Conservation (phyloP, 768 basidiomycete genomes). For the Boletus pseudo-olivaceus region DNA sequence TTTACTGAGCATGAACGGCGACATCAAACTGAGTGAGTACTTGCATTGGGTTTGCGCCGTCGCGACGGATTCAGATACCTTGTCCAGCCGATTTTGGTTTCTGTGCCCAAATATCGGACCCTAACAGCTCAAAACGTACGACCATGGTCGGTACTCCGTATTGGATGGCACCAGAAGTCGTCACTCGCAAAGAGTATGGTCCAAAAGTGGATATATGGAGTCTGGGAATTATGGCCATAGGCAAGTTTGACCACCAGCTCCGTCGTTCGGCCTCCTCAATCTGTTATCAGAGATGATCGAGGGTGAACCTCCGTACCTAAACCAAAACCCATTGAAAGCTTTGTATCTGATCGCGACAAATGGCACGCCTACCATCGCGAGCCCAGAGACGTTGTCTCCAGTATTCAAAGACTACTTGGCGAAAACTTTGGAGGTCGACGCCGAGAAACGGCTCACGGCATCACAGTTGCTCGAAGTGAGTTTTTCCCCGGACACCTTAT, state of each 20-base stretch:
- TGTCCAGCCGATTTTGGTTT: constrained; percentile 93
- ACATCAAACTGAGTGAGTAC: constrained; percentile 94
- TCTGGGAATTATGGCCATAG: constrained; percentile 94
- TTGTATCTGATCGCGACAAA: constrained; percentile 98
- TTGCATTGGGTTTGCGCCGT: background rate
- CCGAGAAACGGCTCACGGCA: constrained; percentile 89
- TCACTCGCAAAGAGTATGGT: constrained; percentile 95
- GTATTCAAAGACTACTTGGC: constrained; percentile 89
- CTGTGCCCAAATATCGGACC: constrained; percentile 92
- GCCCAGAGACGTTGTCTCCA: constrained; percentile 71
- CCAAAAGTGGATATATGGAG: constrained; percentile 99
- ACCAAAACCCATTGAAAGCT: constrained; percentile 95
- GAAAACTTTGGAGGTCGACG: constrained; percentile 88
- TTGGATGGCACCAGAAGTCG: constrained; percentile 99
- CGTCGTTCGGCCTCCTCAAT: constrained; percentile 5
- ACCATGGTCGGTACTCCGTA: constrained; percentile 99
- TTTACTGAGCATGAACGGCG: constrained; percentile 84
- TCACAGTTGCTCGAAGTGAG: constrained; percentile 73
- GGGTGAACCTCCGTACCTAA: constrained; percentile 93
- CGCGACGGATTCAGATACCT: background rate
- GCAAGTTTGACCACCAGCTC: constrained; percentile 38
- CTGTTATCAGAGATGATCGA: constrained; percentile 85
- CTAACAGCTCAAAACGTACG: constrained; percentile 86
- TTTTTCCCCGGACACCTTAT: background rate
- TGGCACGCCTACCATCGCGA: constrained; percentile 93